phyloP scores from a whole-genome alignment of 208 protist species.

The Acanthamoeba culbertsoni region DNA sequence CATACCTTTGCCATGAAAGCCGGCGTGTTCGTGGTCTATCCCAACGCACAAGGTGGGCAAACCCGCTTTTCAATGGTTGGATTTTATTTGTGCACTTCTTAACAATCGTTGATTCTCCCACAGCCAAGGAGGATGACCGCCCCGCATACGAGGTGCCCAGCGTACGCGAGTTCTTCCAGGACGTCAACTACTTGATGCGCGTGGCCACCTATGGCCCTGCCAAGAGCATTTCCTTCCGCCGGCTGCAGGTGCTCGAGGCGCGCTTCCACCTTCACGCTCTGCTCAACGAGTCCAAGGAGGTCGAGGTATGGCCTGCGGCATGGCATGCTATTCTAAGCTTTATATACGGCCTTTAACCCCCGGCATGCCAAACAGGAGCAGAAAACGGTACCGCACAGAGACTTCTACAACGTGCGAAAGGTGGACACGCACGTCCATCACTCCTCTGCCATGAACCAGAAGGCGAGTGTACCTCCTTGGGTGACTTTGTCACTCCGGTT shows the following conservation, averaged over 20 bases:
- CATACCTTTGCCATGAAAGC: neutral
- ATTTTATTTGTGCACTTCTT: neutral
- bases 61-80: neutral
- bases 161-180: neutral
- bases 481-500: conserved; percentile 92
- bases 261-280: conserved; percentile 90
- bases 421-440: conserved; percentile 97
- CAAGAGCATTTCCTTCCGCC: conserved; percentile 16
- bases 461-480: conserved; percentile 90
- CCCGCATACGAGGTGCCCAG: neutral
- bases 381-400: conserved; percentile 67
- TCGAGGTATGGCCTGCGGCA: neutral
- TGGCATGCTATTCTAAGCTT: neutral
- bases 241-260: neutral
- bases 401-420: conserved; percentile 96
- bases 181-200: conserved; percentile 33
- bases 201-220: neutral
- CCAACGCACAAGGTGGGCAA: neutral
- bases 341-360: neutral
- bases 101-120: neutral
- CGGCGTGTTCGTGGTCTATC: neutral
- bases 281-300: conserved; percentile 89
- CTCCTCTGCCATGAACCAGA: conserved; percentile 91
- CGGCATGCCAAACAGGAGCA: neutral
- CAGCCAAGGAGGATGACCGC: neutral